Evolutionary conservation across 345 rosid genomes (phyloP), one percentile per base, ranked within the genome.

Genomic region (Citrus sp.): DNA sequence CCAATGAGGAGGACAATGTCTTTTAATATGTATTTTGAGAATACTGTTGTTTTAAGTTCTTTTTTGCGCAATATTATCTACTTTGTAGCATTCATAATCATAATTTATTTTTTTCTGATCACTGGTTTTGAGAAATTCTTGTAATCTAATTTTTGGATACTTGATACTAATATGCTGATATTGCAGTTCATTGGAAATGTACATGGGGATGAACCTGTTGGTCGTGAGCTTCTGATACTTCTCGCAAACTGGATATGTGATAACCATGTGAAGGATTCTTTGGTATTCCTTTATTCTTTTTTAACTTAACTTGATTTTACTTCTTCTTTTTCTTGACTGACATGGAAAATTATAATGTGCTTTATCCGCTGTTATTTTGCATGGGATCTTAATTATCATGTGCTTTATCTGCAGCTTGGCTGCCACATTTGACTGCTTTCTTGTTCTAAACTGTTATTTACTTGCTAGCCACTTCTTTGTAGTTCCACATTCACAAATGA

Each of bases 161-260:
- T 78, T 61, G 67, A 8, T 73, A 75, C 80, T 77, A 68, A 74
- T 73, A 63, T 73, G 34, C 58, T 55, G 78, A 76, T 68, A 59
- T 82, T 46, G 76, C 92, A 94, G 99, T 94, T 84, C 81, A 85
- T 96, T 80, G 98, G 99, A 69, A 96, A 96, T 86, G 98, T 94
- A 70, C 98, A 94, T 77, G 98, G 98, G 61, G 97, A 96, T 80
- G 97, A 96, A 83, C 99, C 99, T 78, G 95, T 92, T 24, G 97
- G 98, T 46, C 95, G 98, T 70, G 99, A 96, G 84, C 91, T 96
- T 81, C 86, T 89, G 34, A 1, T 96, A 27, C 85, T 78, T 78
- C 97, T 96, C 72, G 97, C 95, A 27, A 94, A 92, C 83, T 96
- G 98, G 98, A 90, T 96, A 80, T 96, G 98, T 79, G 92, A 96